A percentile compares a stretch with the other conserved stretches of the same genome.
Conservation (phyloP, 805 yeast genomes). For the Zygotorulaspora sp. region DNA sequence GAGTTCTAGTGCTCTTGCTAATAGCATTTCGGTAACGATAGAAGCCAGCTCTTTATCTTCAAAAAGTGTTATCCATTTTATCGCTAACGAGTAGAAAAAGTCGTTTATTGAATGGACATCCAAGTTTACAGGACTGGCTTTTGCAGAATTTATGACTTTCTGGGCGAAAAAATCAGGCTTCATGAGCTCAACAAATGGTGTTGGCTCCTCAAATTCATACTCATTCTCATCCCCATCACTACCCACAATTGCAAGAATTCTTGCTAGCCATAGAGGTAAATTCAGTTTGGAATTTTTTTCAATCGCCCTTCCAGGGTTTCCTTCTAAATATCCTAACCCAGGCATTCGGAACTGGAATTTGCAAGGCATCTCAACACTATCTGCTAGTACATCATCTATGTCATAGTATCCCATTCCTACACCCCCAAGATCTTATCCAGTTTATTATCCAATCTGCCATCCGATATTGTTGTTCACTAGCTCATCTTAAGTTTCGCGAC, state of each 20-base stretch:
- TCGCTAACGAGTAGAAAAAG: slow-evolving; percentile 63
- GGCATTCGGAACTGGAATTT: slow-evolving; percentile 74
- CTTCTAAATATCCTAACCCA: slow-evolving; percentile 82
- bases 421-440: no score
- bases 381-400: slow-evolving; percentile 70
- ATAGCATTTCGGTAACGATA: slow-evolving; percentile 48
- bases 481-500: background rate
- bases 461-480: no score
- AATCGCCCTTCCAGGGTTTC: slow-evolving; percentile 62
- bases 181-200: slow-evolving; percentile 59
- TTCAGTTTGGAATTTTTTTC: slow-evolving; percentile 58
- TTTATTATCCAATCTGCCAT: no score
- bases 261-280: slow-evolving; percentile 87
- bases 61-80: slow-evolving; percentile 73
- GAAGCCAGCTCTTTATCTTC: slow-evolving; percentile 58
- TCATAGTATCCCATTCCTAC: slow-evolving; percentile 55
- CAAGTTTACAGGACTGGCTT: slow-evolving; percentile 60
- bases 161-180: slow-evolving; percentile 66
- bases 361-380: slow-evolving; percentile 70
- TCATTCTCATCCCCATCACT: slow-evolving; percentile 31
- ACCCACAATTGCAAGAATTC: slow-evolving; percentile 56
- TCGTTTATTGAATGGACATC: slow-evolving; percentile 64
- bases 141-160: slow-evolving; percentile 75
- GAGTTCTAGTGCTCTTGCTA: slow-evolving; percentile 63
- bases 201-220: slow-evolving; percentile 23